Base-by-base conservation (phyloP, 768 basidiomycete species). In the Rhodosporidiobolus odoratus region DNA sequence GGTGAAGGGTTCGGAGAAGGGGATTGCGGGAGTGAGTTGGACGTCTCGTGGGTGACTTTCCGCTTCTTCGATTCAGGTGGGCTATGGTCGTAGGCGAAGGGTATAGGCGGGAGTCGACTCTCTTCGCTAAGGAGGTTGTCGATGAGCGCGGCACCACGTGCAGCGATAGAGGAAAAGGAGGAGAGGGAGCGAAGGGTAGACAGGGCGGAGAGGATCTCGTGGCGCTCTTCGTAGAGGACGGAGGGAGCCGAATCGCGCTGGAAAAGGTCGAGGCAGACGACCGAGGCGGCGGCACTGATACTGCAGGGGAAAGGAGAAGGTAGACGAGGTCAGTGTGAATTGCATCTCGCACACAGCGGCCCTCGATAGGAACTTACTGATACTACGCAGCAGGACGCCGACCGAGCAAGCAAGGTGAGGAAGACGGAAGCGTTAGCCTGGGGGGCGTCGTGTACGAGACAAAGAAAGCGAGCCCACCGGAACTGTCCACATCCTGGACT, bases 381-480 rank as follows among this genome's bases (percentile, higher is more conserved):
- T n/a, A n/a, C n/a, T n/a, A n/a, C n/a, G n/a, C n/a, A n/a, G n/a
- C n/a, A n/a, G 34, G 27, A 34, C 8, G 15, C 5, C n/a, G n/a
- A n/a, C n/a, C n/a, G n/a, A n/a, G n/a, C n/a, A n/a, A n/a, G n/a
- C n/a, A n/a, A n/a, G n/a, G n/a, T n/a, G n/a, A n/a, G n/a, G 13
- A 43, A 12, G 48, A 50, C 23, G 48, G 48, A n/a, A 23, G n/a
- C 21, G 48, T 50, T n/a, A 50, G 23, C n/a, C 21, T 50, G 43
- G 43, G 43, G 13, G 12, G 12, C 48, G 12, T 50, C 48, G 50
- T 13, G 57, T 34, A 45, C 52, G 41, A 58, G 52, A 41, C 4
- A n/a, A n/a, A 47, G 52, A 4, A 34, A 38, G 16, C 38, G 21
- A 16, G 79, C 82, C 43, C 72, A 89, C 89, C 1, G 60, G 66